A percentile compares a stretch with the other conserved stretches of the same genome.
These are phyloP conservation scores for Epicoccum sorghinum DNA, from an alignment of 2,329 filamentous ascomycete genomes.

Conservation along the genomic window DNA sequence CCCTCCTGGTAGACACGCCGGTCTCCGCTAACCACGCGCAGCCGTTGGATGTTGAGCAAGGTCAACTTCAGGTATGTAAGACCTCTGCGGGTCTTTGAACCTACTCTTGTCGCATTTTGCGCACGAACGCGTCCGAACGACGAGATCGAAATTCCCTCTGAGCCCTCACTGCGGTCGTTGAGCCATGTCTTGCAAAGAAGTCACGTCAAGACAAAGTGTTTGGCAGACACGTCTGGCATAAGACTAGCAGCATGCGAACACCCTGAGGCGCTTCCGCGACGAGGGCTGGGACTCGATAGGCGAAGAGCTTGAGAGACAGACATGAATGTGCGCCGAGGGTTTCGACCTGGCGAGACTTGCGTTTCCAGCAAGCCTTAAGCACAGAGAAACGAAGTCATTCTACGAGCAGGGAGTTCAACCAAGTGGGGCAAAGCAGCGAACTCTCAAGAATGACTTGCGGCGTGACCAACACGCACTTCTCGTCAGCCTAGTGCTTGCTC, in stretches of 20 bases:
- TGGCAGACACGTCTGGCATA: conserved; percentile 40
- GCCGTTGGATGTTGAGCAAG: conserved; percentile 95
- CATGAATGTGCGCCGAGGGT: conserved; percentile 23
- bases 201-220: conserved; percentile 36
- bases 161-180: conserved; percentile 30
- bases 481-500: conserved; percentile 3
- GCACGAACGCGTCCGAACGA: conserved; percentile 44
- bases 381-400: conserved; percentile 21
- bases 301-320: conserved; percentile 21
- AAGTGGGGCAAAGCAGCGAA: conserved; percentile 23
- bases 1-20: background rate
- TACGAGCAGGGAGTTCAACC: conserved; percentile 14
- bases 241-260: conserved; percentile 43
- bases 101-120: conserved; percentile 42
- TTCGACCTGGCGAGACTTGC: conserved; percentile 21
- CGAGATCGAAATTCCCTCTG: conserved; percentile 27
- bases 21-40: conserved; percentile 60
- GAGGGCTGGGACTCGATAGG: conserved; percentile 32
- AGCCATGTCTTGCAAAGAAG: conserved; percentile 37
- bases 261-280: conserved; percentile 32
- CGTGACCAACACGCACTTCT: conserved; percentile 18
- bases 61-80: conserved; percentile 99
- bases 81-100: conserved; percentile 58
- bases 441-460: conserved; percentile 27
- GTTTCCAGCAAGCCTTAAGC: conserved; percentile 17